Evolutionary conservation across 129 eudicot species (phyloP).

Genomic region (Pittosporum tobira): DNA sequence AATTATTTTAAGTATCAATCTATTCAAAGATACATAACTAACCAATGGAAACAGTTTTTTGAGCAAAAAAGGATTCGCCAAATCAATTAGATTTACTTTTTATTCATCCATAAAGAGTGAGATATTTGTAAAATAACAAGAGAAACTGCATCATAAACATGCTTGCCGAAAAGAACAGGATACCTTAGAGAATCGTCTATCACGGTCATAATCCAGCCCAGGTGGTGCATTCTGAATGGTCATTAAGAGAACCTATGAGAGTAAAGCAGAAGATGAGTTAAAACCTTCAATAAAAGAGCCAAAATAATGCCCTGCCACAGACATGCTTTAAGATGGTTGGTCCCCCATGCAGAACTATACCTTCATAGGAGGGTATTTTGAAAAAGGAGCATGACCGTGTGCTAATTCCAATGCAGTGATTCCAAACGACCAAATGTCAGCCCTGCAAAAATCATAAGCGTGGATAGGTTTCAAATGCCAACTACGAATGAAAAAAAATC

Average conservation of each 20-base stretch:
- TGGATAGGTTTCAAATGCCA: too few species aligned
- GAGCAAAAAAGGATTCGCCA: too few species aligned
- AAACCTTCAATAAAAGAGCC: background rate
- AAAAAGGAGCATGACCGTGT: slow-evolving; percentile 99
- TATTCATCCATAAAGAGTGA: background rate
- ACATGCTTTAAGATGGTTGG: slow-evolving; percentile 4
- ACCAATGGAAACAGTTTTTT: slow-evolving; percentile 1
- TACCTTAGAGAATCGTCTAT: slow-evolving; percentile 96
- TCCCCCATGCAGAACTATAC: slow-evolving; percentile 20
- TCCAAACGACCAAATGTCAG: slow-evolving; percentile 96
- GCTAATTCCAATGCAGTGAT: slow-evolving; percentile 98
- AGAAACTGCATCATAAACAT: background rate
- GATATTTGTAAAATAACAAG: background rate
- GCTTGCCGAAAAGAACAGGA: slow-evolving; percentile 9
- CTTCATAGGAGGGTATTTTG: slow-evolving; percentile 99
- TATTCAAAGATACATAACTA: slow-evolving; percentile 14
- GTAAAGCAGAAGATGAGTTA: slow-evolving; percentile 10
- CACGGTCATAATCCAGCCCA: slow-evolving; percentile 98
- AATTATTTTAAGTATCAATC: slow-evolving; percentile 17
- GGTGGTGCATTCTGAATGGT: slow-evolving; percentile 99
- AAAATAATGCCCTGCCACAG: background rate
- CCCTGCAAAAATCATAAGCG: slow-evolving; percentile 37
- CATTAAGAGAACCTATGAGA: slow-evolving; percentile 80
- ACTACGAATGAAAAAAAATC: too few species aligned
- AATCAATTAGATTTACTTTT: background rate